phyloP scores from a whole-genome alignment of 306 rosid genomes.

The Senna siamea region DNA sequence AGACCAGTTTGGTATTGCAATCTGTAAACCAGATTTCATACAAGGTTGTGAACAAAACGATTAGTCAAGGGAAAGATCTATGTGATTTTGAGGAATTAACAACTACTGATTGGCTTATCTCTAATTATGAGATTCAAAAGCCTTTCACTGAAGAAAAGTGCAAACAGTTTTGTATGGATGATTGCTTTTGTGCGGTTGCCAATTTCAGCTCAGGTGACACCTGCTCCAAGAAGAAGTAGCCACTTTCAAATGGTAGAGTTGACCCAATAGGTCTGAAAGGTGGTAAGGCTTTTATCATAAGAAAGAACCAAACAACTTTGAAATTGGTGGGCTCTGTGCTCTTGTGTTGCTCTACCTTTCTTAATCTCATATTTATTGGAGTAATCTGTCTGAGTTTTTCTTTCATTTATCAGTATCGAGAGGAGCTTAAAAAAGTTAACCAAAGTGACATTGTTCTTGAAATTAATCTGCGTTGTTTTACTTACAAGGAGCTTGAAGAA shows the following conservation, averaged over 20 bases:
- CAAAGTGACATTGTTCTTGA: slow-evolving; percentile 8
- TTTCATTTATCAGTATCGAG: slow-evolving; percentile 4
- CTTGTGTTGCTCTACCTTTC: slow-evolving; percentile 46
- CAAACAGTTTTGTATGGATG: slow-evolving; percentile 46
- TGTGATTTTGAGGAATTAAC: slow-evolving; percentile 26
- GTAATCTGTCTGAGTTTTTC: slow-evolving; percentile 29
- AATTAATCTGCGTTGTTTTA: slow-evolving; percentile 43
- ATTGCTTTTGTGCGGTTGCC: slow-evolving; percentile 58
- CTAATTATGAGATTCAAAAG: slow-evolving; percentile 31
- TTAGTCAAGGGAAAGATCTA: neutral
- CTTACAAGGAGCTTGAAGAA: slow-evolving; percentile 45
- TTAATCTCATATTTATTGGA: slow-evolving; percentile 38
- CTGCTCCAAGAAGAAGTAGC: slow-evolving; percentile 59
- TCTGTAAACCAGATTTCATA: slow-evolving; percentile 51
- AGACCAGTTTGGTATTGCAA: slow-evolving; percentile 38
- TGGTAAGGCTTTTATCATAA: slow-evolving; percentile 35
- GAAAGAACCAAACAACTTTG: slow-evolving; percentile 35
- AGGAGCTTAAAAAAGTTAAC: slow-evolving; percentile 11
- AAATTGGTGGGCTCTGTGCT: slow-evolving; percentile 44
- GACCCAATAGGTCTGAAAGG: slow-evolving; percentile 32
- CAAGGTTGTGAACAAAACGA: slow-evolving; percentile 44
- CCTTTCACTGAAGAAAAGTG: slow-evolving; percentile 45
- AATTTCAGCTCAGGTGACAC: slow-evolving; percentile 32
- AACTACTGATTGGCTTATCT: slow-evolving; percentile 42
- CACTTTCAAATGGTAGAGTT: slow-evolving; percentile 52